Evolutionary conservation across 2,329 filamentous ascomycete species (phyloP), one percentile per base, ranked within the genome.

Genomic region (Teratosphaeria destructans): DNA sequence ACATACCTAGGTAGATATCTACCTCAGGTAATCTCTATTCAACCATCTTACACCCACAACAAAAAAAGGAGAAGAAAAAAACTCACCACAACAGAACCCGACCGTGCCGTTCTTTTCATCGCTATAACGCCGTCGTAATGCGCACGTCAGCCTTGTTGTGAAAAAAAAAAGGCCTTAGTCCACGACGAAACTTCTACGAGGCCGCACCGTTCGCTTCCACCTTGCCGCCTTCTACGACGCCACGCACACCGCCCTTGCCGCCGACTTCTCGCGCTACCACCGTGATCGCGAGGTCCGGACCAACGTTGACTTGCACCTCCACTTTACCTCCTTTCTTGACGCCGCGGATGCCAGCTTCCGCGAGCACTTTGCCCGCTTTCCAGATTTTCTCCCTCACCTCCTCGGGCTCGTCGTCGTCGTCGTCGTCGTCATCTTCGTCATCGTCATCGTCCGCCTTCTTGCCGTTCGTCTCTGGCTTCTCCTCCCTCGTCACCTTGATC

Each of bases 401-500:
- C 75, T 96, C 89, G 59, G 88, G 88, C 67, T 95, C 90, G 39
- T 96, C 90, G 52, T 89, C 83, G 19, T 79, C 72, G 57, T 79
- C 78, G 10, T 78, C 81, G 3, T 82, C 80, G 32, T 83, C 80
- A 60, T 85, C 83, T 43, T 82, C 29, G 49, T 81, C 81, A 19
- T 64, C 83, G 37, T 82, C 79, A 23, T 49, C 43, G 49, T 81
- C 81, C 34, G 61, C 62, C 58, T 77, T 82, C 54, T 81, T 79
- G 64, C 85, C 82, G 66, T 82, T 80, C 67, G 77, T 79, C 63
- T 80, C 79, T 27, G 79, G 74, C 75, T 90, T 89, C 77, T 93
- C 89, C 39, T 89, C 86, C 79, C 94, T 90, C 63, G 89, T 93
- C 69, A 96, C 86, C 77, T 95, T 95, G 81, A 97, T 96, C 75